These are phyloP conservation scores for Zarea fungicola DNA, from an alignment of 2,329 filamentous ascomycete genomes.

Conservation along the genomic window DNA sequence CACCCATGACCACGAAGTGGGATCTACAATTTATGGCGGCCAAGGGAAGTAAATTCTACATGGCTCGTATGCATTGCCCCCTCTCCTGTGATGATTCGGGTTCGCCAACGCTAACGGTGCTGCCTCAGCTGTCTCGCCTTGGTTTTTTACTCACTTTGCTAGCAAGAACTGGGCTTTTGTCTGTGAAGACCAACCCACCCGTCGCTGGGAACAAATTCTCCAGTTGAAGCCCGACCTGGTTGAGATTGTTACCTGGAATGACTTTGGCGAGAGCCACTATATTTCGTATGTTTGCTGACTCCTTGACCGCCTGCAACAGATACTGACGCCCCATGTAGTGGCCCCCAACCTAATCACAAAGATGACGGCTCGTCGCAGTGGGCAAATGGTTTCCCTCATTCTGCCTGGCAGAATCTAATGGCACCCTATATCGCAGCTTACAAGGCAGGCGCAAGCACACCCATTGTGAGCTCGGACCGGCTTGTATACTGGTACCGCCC, in stretches of 20 bases:
- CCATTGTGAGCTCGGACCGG: conserved; percentile 19
- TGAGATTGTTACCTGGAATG: conserved; percentile 20
- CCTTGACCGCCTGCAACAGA: too few relatives aligned
- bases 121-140: conserved; percentile 18
- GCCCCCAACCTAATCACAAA: conserved; percentile 24
- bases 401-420: conserved; percentile 18
- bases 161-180: conserved; percentile 22
- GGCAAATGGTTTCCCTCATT: conserved; percentile 40
- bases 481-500: conserved; percentile 22
- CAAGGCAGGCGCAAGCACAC: conserved; percentile 17
- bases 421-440: conserved; percentile 21
- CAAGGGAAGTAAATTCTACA: conserved; percentile 16
- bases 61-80: conserved; percentile 18
- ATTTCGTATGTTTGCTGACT: conserved; percentile 16
- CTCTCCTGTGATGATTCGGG: not conserved
- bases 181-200: conserved; percentile 19
- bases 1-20: conserved; percentile 20
- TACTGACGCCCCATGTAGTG: conserved; percentile 10
- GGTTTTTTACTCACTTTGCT: conserved; percentile 22
- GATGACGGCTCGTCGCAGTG: conserved; percentile 42
- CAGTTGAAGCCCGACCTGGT: conserved; percentile 19
- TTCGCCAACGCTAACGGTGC: too few relatives aligned
- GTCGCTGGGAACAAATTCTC: conserved; percentile 21
- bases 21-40: conserved; percentile 16
- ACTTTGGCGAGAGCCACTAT: conserved; percentile 21